Conservation (phyloP, 1,139 yeast genomes). For the Wickerhamomyces sp. region DNA sequence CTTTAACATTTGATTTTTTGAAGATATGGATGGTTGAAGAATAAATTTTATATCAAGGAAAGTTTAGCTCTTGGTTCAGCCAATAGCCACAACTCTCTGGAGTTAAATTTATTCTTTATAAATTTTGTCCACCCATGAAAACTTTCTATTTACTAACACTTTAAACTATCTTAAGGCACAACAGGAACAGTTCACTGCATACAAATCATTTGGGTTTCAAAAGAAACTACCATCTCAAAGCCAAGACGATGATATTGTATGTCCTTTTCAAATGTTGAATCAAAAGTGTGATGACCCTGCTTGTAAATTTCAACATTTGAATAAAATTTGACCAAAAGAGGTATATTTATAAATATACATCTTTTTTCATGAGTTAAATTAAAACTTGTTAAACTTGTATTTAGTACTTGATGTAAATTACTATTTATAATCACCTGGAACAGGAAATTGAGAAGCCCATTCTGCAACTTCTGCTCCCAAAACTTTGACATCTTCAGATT, state of each 20-base stretch:
- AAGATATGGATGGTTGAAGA: not conserved
- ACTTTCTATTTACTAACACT: conserved; percentile 9
- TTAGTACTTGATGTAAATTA: not conserved
- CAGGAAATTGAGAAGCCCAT: conserved; percentile 70
- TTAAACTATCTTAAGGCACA: conserved; percentile 4
- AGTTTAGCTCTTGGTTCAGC: not conserved
- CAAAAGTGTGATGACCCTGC: conserved; percentile 11
- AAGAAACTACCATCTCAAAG: not conserved
- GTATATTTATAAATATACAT: not conserved
- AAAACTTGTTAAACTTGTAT: not conserved
- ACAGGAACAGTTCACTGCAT: conserved; percentile 9
- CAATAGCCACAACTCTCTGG: too few relatives aligned
- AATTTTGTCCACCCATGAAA: too few relatives aligned
- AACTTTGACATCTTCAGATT: conserved; percentile 51
- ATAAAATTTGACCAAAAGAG: not conserved
- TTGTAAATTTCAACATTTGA: conserved; percentile 14
- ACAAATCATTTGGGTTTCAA: conserved; percentile 8
- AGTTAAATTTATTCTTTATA: not conserved
- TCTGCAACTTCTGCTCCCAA: conserved; percentile 57
- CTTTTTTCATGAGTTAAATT: not conserved
- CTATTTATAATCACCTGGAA: conserved; percentile 61
- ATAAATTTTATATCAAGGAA: not conserved
- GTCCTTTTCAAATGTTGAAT: conserved; percentile 15
- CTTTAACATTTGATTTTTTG: not conserved
- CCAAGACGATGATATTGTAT: conserved; percentile 4